Conservation (phyloP, 2,329 filamentous ascomycete genomes). For the Fusarium abutilonis region DNA sequence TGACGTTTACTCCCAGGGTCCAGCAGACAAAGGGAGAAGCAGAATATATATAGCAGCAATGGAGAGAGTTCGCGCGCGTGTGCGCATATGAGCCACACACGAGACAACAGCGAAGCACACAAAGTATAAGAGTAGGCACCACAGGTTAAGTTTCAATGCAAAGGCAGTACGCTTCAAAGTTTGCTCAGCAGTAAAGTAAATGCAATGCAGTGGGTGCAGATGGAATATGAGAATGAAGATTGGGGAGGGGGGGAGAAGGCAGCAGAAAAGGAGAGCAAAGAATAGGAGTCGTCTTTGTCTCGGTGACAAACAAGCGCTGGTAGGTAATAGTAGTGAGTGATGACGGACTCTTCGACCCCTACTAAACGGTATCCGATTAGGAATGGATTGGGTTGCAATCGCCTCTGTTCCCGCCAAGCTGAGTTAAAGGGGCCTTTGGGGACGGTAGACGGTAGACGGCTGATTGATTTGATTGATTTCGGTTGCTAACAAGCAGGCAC, state of each 20-base stretch:
- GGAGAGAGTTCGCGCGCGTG: constrained; percentile 39
- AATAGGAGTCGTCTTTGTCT: constrained; percentile 10
- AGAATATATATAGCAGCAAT: constrained; percentile 4
- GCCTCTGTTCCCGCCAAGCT: background rate
- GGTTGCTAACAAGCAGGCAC: constrained; percentile 26
- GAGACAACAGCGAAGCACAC: constrained; percentile 17
- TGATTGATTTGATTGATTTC: constrained; percentile 18
- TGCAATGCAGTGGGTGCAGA: constrained; percentile 19
- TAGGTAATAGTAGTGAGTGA: background rate
- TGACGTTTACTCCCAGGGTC: constrained; percentile 6
- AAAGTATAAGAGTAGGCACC: constrained; percentile 8
- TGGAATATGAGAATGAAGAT: constrained; percentile 3
- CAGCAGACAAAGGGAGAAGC: background rate
- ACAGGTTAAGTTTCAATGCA: constrained; percentile 10
- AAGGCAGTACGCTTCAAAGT: constrained; percentile 6
- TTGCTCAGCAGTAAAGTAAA: constrained; percentile 1
- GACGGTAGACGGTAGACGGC: background rate
- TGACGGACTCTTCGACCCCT: constrained; percentile 11
- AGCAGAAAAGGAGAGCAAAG: constrained; percentile 7
- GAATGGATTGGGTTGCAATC: constrained; percentile 38
- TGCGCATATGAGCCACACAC: constrained; percentile 39
- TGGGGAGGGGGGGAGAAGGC: constrained; percentile 2
- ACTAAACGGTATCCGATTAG: constrained; percentile 34
- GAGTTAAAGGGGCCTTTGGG: constrained; percentile 19
- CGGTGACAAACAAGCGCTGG: constrained; percentile 23